These are phyloP conservation scores for Litsea cubeba DNA, from an alignment of 164 flowering plant species.

Conservation along the genomic window DNA sequence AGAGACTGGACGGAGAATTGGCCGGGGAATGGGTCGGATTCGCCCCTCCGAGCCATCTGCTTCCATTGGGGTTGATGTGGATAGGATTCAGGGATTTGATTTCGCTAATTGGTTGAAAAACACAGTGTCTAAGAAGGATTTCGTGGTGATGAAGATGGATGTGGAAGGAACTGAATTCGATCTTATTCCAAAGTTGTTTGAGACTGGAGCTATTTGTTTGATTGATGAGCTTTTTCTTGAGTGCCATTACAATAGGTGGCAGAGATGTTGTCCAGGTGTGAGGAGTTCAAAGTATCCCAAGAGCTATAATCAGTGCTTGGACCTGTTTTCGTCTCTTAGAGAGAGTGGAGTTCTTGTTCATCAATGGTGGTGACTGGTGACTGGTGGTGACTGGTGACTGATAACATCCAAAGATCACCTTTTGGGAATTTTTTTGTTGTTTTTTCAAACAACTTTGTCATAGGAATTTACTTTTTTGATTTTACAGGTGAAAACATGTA, in stretches of 20 bases:
- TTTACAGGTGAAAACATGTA: background rate
- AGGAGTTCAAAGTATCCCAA: constrained; percentile 74
- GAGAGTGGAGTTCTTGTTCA: constrained; percentile 87
- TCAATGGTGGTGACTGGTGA: constrained; percentile 76
- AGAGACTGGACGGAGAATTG: constrained; percentile 25
- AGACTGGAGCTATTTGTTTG: constrained; percentile 91
- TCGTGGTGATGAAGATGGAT: constrained; percentile 99
- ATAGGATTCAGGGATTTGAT: constrained; percentile 81
- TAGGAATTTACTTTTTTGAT: background rate
- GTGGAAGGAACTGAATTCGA: constrained; percentile 98
- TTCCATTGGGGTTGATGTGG: constrained; percentile 34
- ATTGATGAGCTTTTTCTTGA: constrained; percentile 93
- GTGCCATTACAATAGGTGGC: constrained; percentile 98
- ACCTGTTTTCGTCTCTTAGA: constrained; percentile 72
- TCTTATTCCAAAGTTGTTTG: constrained; percentile 77
- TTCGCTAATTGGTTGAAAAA: constrained; percentile 91
- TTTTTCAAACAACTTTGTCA: background rate
- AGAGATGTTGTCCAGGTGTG: constrained; percentile 85
- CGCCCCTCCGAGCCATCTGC: constrained; percentile 32
- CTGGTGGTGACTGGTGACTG: constrained; percentile 46
- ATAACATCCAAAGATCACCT: background rate
- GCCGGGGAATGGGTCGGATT: constrained; percentile 91
- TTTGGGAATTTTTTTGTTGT: background rate
- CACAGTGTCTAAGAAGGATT: constrained; percentile 68
- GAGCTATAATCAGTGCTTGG: constrained; percentile 81